These are phyloP conservation scores for Adenanthera pavonina DNA, from an alignment of 306 rosid genomes.

Conservation along the genomic window DNA sequence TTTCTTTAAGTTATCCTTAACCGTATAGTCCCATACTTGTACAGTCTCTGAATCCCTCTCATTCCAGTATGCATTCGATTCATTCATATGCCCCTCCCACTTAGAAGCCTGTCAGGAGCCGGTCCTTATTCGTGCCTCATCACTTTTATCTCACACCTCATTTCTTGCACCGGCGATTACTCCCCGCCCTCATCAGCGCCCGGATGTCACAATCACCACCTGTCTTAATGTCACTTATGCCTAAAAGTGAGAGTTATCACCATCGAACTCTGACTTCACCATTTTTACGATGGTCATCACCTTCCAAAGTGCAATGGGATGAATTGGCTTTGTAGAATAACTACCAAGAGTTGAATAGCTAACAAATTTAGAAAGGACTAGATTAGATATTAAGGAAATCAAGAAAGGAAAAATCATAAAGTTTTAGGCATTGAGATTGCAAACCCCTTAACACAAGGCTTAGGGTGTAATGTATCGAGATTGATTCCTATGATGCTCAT, in stretches of 20 bases:
- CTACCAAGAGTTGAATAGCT: slow-evolving; percentile 99
- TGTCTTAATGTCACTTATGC: slow-evolving; percentile 89
- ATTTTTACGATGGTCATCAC: slow-evolving; percentile 91
- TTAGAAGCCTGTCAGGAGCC: no score
- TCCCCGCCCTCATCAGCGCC: no score
- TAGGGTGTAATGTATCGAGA: slow-evolving; percentile 82
- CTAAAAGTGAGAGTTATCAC: slow-evolving; percentile 75
- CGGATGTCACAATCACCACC: no score
- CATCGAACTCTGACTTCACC: slow-evolving; percentile 82
- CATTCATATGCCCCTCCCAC: no score
- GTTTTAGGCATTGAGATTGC: slow-evolving; percentile 40
- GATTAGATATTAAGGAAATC: slow-evolving; percentile 29
- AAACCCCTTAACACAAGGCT: slow-evolving; percentile 98
- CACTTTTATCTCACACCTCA: no score
- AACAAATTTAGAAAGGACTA: slow-evolving; percentile 40
- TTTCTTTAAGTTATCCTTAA: no score
- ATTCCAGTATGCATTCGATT: no score
- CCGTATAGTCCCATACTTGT: no score
- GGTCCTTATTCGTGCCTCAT: no score
- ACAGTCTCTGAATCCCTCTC: no score
- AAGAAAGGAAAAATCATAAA: slow-evolving; percentile 37
- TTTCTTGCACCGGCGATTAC: no score
- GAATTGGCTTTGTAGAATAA: slow-evolving; percentile 94
- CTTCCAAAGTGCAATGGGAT: slow-evolving; percentile 96
- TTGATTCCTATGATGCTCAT: slow-evolving; percentile 99